Conservation (phyloP, 345 rosid species). For the Clausena lansium region DNA sequence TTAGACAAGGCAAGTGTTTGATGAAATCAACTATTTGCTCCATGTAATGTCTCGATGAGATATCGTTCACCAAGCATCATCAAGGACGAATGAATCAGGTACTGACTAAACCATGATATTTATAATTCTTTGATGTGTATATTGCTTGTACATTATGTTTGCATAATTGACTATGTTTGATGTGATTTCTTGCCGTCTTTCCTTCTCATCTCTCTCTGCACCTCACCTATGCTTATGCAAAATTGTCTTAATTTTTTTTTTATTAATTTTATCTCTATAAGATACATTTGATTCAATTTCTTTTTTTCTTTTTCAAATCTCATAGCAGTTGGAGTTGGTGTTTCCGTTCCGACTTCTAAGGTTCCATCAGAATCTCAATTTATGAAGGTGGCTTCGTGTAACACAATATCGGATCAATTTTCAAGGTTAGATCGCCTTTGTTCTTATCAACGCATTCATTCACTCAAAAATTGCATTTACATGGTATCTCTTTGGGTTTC, state of each 20-base stretch:
- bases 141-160: neutral
- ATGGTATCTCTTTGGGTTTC: neutral
- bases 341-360: constrained; percentile 56
- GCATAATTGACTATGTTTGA: neutral
- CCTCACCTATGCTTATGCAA: neutral
- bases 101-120: too few species aligned
- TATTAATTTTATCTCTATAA: neutral
- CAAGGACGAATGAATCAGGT: too few species aligned
- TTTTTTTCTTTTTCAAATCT: constrained; percentile 61
- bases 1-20: too few species aligned
- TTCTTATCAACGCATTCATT: neutral
- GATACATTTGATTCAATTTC: neutral
- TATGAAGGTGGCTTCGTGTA: constrained; percentile 75
- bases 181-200: neutral
- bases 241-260: neutral
- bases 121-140: neutral
- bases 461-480: neutral
- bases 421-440: constrained; percentile 46
- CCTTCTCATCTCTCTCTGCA: neutral
- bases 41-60: too few species aligned
- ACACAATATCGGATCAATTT: constrained; percentile 64
- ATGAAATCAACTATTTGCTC: too few species aligned
- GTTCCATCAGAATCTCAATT: constrained; percentile 55
- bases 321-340: constrained; percentile 83
- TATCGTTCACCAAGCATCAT: too few species aligned